A percentile compares a stretch with the other conserved stretches of the same genome.
Evolutionary conservation across 2,329 filamentous ascomycete species (phyloP).

Genomic region (Didymosphaeria variabile): DNA sequence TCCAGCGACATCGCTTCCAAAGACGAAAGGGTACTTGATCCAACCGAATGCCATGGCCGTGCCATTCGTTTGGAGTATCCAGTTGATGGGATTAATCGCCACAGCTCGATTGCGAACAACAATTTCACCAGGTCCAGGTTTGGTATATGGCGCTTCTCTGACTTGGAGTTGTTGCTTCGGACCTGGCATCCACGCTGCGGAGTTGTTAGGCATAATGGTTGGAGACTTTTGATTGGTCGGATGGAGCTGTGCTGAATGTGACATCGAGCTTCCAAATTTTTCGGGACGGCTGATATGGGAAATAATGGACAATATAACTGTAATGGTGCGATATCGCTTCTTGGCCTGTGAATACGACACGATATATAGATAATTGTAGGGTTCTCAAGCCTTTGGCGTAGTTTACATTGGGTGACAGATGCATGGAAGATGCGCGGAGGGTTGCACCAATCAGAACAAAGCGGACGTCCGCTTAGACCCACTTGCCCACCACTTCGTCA

Average conservation of each 20-base stretch:
- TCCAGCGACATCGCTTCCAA: slow-evolving; percentile 54
- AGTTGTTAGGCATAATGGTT: slow-evolving; percentile 14
- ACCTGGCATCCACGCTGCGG: slow-evolving; percentile 8
- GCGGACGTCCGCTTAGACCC: slow-evolving; percentile 19
- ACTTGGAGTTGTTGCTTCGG: slow-evolving; percentile 41
- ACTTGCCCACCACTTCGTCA: not conserved
- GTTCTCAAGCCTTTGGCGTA: not conserved
- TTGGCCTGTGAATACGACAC: not conserved
- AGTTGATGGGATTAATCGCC: slow-evolving; percentile 56
- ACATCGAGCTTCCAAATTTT: too few species aligned
- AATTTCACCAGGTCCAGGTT: slow-evolving; percentile 47
- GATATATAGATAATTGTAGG: not conserved
- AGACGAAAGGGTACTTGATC: slow-evolving; percentile 12
- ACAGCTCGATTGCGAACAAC: slow-evolving; percentile 51
- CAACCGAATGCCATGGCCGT: slow-evolving; percentile 8
- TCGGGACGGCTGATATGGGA: too few species aligned
- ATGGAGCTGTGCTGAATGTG: not conserved
- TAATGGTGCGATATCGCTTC: too few species aligned
- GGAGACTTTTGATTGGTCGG: not conserved
- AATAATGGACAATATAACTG: too few species aligned
- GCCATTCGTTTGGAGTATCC: slow-evolving; percentile 43
- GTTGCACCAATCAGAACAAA: slow-evolving; percentile 15
- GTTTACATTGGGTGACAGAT: not conserved
- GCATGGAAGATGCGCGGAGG: not conserved
- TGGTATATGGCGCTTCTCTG: slow-evolving; percentile 45